Conservation (phyloP, 495 filamentous ascomycete genomes). For the Bacidia gigantensis region DNA sequence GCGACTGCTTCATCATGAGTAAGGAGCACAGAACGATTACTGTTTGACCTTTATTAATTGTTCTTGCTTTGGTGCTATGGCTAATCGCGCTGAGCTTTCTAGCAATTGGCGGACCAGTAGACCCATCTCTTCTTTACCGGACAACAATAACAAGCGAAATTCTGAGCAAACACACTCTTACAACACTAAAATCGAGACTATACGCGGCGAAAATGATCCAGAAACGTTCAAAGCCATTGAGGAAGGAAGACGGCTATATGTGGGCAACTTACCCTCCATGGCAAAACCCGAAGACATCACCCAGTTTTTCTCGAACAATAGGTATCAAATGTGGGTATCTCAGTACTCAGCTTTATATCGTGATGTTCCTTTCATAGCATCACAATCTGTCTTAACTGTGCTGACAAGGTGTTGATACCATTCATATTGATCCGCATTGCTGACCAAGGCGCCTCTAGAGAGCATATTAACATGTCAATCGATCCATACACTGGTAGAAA, state of each 20-base stretch:
- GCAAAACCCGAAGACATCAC: conserved; percentile 49
- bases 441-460: conserved; percentile 19
- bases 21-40: too few species aligned
- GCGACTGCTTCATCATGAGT: too few species aligned
- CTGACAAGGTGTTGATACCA: neutral
- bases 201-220: conserved; percentile 11
- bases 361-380: neutral
- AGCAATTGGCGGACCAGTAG: conserved; percentile 10
- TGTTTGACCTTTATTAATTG: too few species aligned
- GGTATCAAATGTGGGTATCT: conserved; percentile 30
- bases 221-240: conserved; percentile 27
- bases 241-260: conserved; percentile 44
- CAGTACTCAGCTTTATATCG: neutral
- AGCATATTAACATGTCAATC: conserved; percentile 51
- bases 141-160: neutral
- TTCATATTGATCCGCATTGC: neutral
- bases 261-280: conserved; percentile 55
- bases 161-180: neutral
- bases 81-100: conserved; percentile 6
- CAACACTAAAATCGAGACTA: neutral
- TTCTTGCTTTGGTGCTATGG: neutral
- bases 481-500: conserved; percentile 55
- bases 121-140: neutral
- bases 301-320: conserved; percentile 35
- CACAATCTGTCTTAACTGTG: neutral